Conservation (phyloP, 2,329 filamentous ascomycete species). For the Trichoderma semiorbis region DNA sequence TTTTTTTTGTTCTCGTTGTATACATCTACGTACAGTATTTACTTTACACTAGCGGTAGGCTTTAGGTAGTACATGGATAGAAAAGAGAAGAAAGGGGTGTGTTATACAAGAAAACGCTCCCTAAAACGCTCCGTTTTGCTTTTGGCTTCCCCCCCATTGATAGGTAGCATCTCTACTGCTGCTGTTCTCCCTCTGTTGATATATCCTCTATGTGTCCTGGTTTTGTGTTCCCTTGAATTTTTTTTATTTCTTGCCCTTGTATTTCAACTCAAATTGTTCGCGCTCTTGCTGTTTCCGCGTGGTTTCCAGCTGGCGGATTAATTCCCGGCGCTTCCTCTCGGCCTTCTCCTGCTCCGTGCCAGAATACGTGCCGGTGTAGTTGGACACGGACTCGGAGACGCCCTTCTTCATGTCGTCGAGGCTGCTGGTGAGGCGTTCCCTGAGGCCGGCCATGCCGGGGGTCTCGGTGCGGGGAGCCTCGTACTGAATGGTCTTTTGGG, state of each 20-base stretch:
- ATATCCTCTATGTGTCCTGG: background rate
- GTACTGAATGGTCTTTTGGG: constrained; percentile 28
- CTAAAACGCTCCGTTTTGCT: background rate
- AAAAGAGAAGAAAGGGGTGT: background rate
- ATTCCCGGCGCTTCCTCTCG: constrained; percentile 34
- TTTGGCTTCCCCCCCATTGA: background rate
- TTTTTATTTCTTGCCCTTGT: constrained; percentile 31
- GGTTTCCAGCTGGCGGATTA: constrained; percentile 35
- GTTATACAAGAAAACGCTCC: constrained; percentile 6
- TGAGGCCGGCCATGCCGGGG: constrained; percentile 1
- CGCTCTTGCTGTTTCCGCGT: constrained; percentile 36
- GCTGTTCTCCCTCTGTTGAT: background rate
- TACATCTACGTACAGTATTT: constrained; percentile 4
- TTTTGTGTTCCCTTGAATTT: background rate
- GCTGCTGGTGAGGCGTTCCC: constrained; percentile 33
- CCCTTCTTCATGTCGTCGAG: constrained; percentile 39
- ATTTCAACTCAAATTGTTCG: constrained; percentile 41
- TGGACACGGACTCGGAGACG: constrained; percentile 32
- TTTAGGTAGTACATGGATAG: constrained; percentile 2
- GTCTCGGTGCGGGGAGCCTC: constrained; percentile 32
- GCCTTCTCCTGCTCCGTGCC: constrained; percentile 34
- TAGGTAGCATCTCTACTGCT: background rate
- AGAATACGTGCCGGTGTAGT: constrained; percentile 34
- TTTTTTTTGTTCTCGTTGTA: background rate
- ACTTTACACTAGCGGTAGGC: background rate